Percentiles rank a stretch among this genome's conserved stretches.
phyloP scores from a whole-genome alignment of 129 eudicot species.

The Rutidosis leptorrhynchoides region DNA sequence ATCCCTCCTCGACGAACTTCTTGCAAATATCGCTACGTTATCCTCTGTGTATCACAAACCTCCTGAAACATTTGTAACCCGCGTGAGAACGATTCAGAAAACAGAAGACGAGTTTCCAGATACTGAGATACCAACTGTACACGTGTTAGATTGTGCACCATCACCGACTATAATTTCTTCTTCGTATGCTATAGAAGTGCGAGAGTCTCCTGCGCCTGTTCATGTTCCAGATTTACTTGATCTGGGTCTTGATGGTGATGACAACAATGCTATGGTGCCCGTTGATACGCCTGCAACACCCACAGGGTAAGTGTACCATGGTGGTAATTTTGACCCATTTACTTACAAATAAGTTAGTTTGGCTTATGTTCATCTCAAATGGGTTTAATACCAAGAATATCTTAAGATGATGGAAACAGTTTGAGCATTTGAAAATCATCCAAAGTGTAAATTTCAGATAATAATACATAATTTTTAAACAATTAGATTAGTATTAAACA shows the following conservation, averaged over 20 bases:
- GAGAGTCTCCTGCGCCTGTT: conserved; percentile 37
- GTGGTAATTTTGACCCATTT: neutral
- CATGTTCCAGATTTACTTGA: conserved; percentile 73
- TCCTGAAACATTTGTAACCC: conserved; percentile 80
- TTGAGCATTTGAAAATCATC: neutral
- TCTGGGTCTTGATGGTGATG: conserved; percentile 35
- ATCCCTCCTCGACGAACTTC: conserved; percentile 87
- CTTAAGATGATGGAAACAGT: neutral
- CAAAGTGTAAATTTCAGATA: neutral
- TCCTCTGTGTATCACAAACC: conserved; percentile 88
- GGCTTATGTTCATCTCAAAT: neutral
- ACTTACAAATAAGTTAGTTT: neutral
- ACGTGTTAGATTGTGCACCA: conserved; percentile 43
- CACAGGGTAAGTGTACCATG: conserved; percentile 41
- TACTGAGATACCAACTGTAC: conserved; percentile 52
- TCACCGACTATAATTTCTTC: conserved; percentile 41
- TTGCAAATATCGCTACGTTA: conserved; percentile 74
- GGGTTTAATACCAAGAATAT: neutral
- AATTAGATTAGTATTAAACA: neutral
- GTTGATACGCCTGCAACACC: conserved; percentile 62
- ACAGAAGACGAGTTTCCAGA: conserved; percentile 74
- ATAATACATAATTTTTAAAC: neutral
- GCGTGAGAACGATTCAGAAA: conserved; percentile 56
- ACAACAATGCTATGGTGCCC: conserved; percentile 48
- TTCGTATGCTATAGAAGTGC: conserved; percentile 32